These are phyloP conservation scores for Picochlorum sp. DNA, from an alignment of 139 green algal genomes.

Conservation along the genomic window DNA sequence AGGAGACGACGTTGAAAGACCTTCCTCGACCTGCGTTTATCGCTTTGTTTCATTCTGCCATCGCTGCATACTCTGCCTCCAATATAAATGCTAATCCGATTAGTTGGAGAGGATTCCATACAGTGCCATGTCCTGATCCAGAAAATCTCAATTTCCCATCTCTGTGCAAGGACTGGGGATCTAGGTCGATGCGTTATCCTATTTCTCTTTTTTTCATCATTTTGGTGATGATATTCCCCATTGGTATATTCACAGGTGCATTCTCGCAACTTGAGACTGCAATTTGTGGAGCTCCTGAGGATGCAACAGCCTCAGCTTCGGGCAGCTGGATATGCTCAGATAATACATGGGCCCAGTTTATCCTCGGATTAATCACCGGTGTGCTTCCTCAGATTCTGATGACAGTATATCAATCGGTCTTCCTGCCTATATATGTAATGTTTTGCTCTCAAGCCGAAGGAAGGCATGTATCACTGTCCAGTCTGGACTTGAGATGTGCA, in stretches of 20 bases:
- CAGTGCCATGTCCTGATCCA: conserved; percentile 11
- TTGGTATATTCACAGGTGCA: not conserved
- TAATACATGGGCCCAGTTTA: conserved; percentile 8
- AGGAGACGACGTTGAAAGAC: not conserved
- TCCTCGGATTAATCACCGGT: conserved; percentile 43
- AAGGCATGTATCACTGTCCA: conserved; percentile 2
- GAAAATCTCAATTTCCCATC: conserved; percentile 26
- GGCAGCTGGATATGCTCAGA: conserved; percentile 42
- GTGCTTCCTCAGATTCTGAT: conserved; percentile 59
- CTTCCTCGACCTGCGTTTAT: conserved; percentile 13
- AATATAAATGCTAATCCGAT: conserved; percentile 19
- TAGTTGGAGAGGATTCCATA: conserved; percentile 13
- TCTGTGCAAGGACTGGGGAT: conserved; percentile 9
- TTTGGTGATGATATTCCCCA: conserved; percentile 36
- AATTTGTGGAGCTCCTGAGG: not conserved
- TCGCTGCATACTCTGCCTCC: conserved; percentile 7
- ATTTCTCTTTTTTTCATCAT: conserved; percentile 1
- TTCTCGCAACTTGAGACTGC: not conserved
- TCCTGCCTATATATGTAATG: not conserved
- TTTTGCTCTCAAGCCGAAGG: conserved; percentile 2
- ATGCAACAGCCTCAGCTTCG: not conserved
- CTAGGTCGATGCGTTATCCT: conserved; percentile 2
- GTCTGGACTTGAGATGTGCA: conserved; percentile 32
- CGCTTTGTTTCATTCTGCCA: conserved; percentile 8
- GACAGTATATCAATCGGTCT: conserved; percentile 53